phyloP scores from a whole-genome alignment of 108 stramenopile species.

The Nitzschia sp. region DNA sequence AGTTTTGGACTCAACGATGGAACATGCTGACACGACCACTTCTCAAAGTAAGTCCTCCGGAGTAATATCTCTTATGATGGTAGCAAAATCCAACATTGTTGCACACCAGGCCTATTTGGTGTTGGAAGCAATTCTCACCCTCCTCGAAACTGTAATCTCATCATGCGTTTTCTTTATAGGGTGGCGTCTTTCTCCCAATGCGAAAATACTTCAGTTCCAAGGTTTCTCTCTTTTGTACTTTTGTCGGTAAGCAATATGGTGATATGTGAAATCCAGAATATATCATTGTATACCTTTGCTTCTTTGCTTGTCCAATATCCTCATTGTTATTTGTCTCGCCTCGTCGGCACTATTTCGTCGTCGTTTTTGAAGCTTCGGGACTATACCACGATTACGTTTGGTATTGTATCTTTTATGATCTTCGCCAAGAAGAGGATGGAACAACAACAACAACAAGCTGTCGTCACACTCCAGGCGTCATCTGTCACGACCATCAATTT shows the following conservation, averaged over 20 bases:
- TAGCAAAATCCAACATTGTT: no score
- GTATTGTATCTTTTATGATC: constrained; percentile 32
- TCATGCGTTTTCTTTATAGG: constrained; percentile 1
- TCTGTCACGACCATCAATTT: constrained; percentile 28
- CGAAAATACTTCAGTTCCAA: constrained; percentile 19
- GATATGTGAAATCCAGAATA: background rate
- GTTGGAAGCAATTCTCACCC: no score
- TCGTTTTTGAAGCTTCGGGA: constrained; percentile 31
- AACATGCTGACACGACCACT: constrained; percentile 34
- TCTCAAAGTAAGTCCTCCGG: constrained; percentile 35
- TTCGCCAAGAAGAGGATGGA: constrained; percentile 7
- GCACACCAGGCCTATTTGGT: no score
- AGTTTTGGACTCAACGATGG: constrained; percentile 56
- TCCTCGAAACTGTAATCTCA: no score
- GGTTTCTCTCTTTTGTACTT: constrained; percentile 38
- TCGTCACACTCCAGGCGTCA: constrained; percentile 8
- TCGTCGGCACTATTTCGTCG: no score
- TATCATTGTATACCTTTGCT: background rate
- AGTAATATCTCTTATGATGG: no score
- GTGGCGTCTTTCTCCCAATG: constrained; percentile 46
- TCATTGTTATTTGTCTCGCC: no score
- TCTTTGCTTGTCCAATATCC: no score
- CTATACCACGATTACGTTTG: constrained; percentile 55
- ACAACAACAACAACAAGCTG: no score
- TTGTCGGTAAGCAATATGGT: constrained; percentile 16